A percentile compares a stretch with the other conserved stretches of the same genome.
Evolutionary conservation across 2,329 filamentous ascomycete genomes (phyloP).

Genomic region (Aspergillus pseudoterreus): DNA sequence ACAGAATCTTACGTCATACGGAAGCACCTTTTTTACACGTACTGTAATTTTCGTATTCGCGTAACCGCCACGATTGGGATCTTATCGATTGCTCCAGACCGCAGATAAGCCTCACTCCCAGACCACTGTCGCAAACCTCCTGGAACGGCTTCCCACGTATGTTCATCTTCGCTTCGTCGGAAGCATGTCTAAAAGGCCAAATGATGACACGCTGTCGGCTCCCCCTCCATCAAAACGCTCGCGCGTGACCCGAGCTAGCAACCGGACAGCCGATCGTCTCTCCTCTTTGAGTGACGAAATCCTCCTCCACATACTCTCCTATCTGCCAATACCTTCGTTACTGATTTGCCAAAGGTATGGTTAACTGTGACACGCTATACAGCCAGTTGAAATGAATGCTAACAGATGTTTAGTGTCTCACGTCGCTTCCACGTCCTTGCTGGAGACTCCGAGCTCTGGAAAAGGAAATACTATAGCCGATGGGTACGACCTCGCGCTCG

Average conservation of each 20-base stretch:
- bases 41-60: neutral
- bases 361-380: neutral
- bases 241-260: slow-evolving; percentile 23
- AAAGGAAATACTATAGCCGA: slow-evolving; percentile 77
- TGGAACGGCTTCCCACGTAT: neutral
- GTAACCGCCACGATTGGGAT: neutral
- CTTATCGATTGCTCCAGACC: neutral
- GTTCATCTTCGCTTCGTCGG: neutral
- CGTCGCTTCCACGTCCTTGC: slow-evolving; percentile 69
- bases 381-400: slow-evolving; percentile 1
- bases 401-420: slow-evolving; percentile 45
- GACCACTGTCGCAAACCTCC: neutral
- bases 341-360: slow-evolving; percentile 58
- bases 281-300: slow-evolving; percentile 82
- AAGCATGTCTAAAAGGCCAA: slow-evolving; percentile 34
- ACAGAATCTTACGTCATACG: neutral
- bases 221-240: slow-evolving; percentile 43
- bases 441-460: slow-evolving; percentile 86
- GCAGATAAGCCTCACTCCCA: neutral
- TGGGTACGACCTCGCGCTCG: slow-evolving; percentile 81
- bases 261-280: slow-evolving; percentile 53
- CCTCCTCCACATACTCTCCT: slow-evolving; percentile 76
- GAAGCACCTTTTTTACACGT: slow-evolving; percentile 4
- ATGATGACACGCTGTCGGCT: slow-evolving; percentile 13
- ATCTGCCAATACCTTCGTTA: slow-evolving; percentile 66